A percentile compares a stretch with the other conserved stretches of the same genome.
These are phyloP conservation scores for Pneumocystis jirovecii DNA, from an alignment of 1,139 yeast genomes.

Conservation along the genomic window DNA sequence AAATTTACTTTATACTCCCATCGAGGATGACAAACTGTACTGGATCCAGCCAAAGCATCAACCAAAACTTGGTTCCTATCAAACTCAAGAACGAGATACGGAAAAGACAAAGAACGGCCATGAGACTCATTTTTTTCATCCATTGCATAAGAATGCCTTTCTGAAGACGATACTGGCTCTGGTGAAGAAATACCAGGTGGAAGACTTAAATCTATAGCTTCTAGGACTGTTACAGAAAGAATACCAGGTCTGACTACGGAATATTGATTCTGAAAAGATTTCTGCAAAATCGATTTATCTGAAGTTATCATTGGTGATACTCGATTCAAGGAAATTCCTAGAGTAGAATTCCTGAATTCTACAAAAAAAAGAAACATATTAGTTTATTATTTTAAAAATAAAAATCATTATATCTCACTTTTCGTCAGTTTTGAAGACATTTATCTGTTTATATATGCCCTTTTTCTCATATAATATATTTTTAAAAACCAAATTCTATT, in stretches of 20 bases:
- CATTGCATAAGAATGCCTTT: neutral
- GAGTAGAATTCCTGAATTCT: neutral
- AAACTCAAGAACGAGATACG: constrained; percentile 30
- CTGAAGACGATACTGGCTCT: neutral
- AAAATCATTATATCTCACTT: neutral
- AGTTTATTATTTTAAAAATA: neutral
- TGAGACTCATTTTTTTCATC: neutral
- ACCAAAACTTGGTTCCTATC: constrained; percentile 60
- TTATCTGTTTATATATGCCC: neutral
- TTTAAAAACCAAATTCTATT: neutral
- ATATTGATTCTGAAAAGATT: neutral
- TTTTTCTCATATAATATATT: neutral
- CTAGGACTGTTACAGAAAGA: neutral
- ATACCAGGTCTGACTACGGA: neutral
- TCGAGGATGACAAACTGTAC: constrained; percentile 46
- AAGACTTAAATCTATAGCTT: neutral
- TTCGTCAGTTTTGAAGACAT: neutral
- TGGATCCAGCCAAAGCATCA: constrained; percentile 45
- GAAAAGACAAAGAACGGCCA: constrained; percentile 14
- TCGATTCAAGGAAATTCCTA: neutral
- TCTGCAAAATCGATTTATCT: neutral
- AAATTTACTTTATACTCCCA: constrained; percentile 86
- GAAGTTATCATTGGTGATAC: neutral
- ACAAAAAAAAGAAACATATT: neutral
- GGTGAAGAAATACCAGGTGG: neutral